These are phyloP conservation scores for Eragrostis tef DNA, from an alignment of 202 grass and related monocot species.

Conservation along the genomic window DNA sequence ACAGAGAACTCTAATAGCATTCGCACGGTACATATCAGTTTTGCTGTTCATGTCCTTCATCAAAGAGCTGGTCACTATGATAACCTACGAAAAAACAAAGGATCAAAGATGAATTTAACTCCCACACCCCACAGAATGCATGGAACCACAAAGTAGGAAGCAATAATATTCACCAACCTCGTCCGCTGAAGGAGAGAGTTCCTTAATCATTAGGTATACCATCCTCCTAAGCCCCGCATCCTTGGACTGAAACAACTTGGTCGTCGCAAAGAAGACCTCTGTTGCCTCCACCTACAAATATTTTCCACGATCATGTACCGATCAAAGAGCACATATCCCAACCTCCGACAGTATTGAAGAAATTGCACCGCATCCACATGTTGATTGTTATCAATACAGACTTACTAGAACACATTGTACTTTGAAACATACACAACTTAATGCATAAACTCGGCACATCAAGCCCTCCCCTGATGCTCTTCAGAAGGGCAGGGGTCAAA, in stretches of 20 bases:
- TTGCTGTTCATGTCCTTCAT: slow-evolving; percentile 99
- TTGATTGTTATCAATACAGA: not conserved
- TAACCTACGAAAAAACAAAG: slow-evolving; percentile 61
- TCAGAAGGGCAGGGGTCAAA: not conserved
- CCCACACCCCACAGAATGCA: not conserved
- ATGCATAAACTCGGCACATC: not conserved
- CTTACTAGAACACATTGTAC: not conserved
- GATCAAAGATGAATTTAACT: slow-evolving; percentile 33
- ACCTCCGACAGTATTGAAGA: not conserved
- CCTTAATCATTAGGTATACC: slow-evolving; percentile 99
- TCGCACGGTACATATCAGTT: slow-evolving; percentile 96
- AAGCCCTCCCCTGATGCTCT: not conserved
- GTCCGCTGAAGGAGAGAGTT: slow-evolving; percentile 88
- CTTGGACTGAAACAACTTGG: slow-evolving; percentile 97
- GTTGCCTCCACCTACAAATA: slow-evolving; percentile 83
- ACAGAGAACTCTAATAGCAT: slow-evolving; percentile 95
- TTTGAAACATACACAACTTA: slow-evolving; percentile 3
- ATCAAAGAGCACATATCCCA: slow-evolving; percentile 24
- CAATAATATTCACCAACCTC: slow-evolving; percentile 61
- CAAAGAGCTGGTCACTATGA: slow-evolving; percentile 97
- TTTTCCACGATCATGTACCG: slow-evolving; percentile 24
- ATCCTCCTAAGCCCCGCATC: slow-evolving; percentile 96
- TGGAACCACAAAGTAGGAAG: not conserved
- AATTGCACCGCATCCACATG: slow-evolving; percentile 9
- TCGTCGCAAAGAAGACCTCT: slow-evolving; percentile 91